Conservation (phyloP, 495 filamentous ascomycete genomes). For the Gamarada debralockiae region DNA sequence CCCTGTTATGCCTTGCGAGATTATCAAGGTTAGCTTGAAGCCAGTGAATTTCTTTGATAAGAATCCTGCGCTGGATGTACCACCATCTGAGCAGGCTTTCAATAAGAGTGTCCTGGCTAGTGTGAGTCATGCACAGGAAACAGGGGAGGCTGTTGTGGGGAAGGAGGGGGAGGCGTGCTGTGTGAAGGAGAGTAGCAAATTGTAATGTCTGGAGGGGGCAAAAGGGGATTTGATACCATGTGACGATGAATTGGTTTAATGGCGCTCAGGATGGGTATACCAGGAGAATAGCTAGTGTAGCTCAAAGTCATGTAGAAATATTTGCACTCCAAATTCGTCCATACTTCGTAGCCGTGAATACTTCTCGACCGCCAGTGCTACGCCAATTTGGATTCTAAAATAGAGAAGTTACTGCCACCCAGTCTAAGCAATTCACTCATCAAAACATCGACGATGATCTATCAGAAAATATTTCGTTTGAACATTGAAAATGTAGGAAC, state of each 20-base stretch:
- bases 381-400: too few relatives aligned
- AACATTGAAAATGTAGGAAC: too few relatives aligned
- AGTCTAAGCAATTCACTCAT: too few relatives aligned
- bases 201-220: conserved; percentile 4
- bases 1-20: conserved; percentile 67
- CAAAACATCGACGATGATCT: too few relatives aligned
- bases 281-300: conserved; percentile 23
- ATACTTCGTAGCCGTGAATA: too few relatives aligned
- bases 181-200: conserved; percentile 23
- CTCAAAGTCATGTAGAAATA: conserved; percentile 25
- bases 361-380: too few relatives aligned
- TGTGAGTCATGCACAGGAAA: conserved; percentile 27
- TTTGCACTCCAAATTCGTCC: conserved; percentile 18
- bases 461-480: too few relatives aligned
- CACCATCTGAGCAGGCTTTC: conserved; percentile 48
- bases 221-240: background rate
- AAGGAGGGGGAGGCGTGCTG: conserved; percentile 37
- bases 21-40: conserved; percentile 57
- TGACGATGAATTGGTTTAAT: background rate
- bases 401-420: too few relatives aligned
- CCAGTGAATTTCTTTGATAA: conserved; percentile 73
- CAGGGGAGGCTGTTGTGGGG: conserved; percentile 28
- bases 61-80: conserved; percentile 76
- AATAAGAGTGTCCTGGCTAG: conserved; percentile 43
- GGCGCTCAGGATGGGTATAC: conserved; percentile 11